Evolutionary conservation across 2,329 filamentous ascomycete genomes (phyloP).

Genomic region (Tothia fuscella): DNA sequence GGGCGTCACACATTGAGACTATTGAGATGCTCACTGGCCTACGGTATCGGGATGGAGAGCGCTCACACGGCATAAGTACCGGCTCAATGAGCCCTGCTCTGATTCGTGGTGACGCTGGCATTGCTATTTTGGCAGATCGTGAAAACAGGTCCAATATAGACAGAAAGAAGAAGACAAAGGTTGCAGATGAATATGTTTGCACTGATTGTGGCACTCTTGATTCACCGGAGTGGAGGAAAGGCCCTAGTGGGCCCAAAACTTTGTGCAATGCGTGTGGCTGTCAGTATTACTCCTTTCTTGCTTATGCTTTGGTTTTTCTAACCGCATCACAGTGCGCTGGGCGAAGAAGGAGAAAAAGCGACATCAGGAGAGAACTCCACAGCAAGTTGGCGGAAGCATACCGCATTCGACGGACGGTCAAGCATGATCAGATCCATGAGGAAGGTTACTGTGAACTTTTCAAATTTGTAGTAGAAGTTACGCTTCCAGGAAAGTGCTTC

Average conservation of each 20-base stretch:
- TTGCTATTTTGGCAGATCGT: constrained; percentile 70
- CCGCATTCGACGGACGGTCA: background rate
- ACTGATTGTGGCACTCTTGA: constrained; percentile 91
- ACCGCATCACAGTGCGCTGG: constrained; percentile 37
- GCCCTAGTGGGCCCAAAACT: constrained; percentile 84
- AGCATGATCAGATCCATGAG: too few species aligned
- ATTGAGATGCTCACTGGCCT: constrained; percentile 91
- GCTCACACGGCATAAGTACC: constrained; percentile 77
- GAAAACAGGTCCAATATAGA: constrained; percentile 57
- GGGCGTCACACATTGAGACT: constrained; percentile 60
- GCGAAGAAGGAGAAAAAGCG: constrained; percentile 66
- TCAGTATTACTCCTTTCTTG: constrained; percentile 26
- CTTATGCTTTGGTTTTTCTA: background rate
- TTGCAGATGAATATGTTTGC: constrained; percentile 78
- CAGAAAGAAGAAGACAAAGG: constrained; percentile 78
- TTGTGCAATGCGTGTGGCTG: constrained; percentile 92
- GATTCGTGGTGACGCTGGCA: constrained; percentile 75
- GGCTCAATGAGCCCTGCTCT: constrained; percentile 70
- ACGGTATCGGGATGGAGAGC: constrained; percentile 77
- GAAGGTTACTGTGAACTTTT: too few species aligned
- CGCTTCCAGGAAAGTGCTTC: too few species aligned
- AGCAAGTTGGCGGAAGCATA: background rate
- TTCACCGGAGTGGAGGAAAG: constrained; percentile 92
- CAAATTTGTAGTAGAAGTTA: too few species aligned
- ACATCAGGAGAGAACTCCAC: constrained; percentile 3